phyloP scores from a whole-genome alignment of 208 protist genomes.

The Naegleria fowleri region DNA sequence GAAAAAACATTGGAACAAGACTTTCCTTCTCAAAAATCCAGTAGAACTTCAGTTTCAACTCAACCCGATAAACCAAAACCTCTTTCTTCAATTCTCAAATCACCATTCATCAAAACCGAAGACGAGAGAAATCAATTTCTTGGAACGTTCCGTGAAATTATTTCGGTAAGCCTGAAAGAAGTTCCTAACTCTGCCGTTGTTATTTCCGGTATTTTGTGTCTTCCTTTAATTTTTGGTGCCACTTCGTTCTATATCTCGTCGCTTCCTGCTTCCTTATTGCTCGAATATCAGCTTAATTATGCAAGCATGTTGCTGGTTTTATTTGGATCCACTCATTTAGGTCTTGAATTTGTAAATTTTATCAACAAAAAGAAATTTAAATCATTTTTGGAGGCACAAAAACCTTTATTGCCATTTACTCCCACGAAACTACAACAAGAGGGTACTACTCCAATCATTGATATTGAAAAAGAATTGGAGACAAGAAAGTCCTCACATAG shows the following conservation, averaged over 20 bases:
- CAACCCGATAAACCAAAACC: background rate
- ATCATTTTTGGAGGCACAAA: background rate
- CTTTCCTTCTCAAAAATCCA: background rate
- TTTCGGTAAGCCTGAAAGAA: background rate
- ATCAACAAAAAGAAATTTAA: background rate
- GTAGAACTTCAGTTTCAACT: background rate
- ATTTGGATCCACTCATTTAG: background rate
- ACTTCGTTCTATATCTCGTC: background rate
- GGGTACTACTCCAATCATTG: background rate
- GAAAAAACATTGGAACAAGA: background rate
- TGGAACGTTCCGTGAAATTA: background rate
- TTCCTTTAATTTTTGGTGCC: background rate
- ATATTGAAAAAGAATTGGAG: background rate
- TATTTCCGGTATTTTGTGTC: background rate
- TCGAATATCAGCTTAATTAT: background rate
- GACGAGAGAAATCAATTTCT: background rate
- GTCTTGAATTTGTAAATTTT: background rate
- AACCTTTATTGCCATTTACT: background rate
- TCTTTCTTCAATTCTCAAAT: background rate
- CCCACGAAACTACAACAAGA: background rate
- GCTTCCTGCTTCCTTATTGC: background rate
- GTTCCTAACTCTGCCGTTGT: background rate
- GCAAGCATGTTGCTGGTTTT: background rate
- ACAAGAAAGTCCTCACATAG: background rate
- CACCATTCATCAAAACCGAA: background rate